Base-by-base conservation (phyloP, 495 filamentous ascomycete species). In the Aspergillus avenaceus region DNA sequence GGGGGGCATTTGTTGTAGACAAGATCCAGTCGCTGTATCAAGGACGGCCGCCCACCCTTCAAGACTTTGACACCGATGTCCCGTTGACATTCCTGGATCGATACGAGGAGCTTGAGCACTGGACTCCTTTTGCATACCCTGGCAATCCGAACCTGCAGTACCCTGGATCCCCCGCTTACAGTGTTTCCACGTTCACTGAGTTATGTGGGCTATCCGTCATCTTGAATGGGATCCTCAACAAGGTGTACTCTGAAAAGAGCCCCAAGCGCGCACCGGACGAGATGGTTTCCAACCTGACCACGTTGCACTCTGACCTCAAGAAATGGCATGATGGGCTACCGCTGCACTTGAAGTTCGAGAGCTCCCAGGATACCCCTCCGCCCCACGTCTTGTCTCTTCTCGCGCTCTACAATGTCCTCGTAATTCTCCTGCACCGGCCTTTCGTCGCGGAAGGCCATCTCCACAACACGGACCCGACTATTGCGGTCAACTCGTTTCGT, bases 31-130 rank as follows among this genome's bases (percentile, higher is more conserved):
- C 32, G 21, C 31, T 64, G 14, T 56, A 61, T 38, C 49, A 56
- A 18, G 59, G 59, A 8, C 53, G 62, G 5, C 56, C 49, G 5
- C 11, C 42, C 2, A 44, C 18, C 16, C 25, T 65, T 5, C 48
- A 47, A 21, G n/a, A 41, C 1, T 1, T 14, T 14, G 60, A 62
- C 26, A 22, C 46, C 4, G 32, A 42, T 9, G 50, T 62, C 0
- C 34, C 55, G 4, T n/a, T 32, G n/a, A 21, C 43, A 1, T 50
- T 65, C 18, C 13, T 62, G 12, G 64, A 67, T 41, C 46, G 19
- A 1, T 51, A 44, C 8, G 64, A 67, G 34, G 64, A 67, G 42
- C 26, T 54, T 6, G 63, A 65, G 50, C n/a, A 16, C 13, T 69
- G 53, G 54, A 31, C 16, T 16, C 53, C 52, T 19, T 50, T 50